phyloP scores from a whole-genome alignment of 768 basidiomycete genomes.

The Xerocomellus amylosporus region DNA sequence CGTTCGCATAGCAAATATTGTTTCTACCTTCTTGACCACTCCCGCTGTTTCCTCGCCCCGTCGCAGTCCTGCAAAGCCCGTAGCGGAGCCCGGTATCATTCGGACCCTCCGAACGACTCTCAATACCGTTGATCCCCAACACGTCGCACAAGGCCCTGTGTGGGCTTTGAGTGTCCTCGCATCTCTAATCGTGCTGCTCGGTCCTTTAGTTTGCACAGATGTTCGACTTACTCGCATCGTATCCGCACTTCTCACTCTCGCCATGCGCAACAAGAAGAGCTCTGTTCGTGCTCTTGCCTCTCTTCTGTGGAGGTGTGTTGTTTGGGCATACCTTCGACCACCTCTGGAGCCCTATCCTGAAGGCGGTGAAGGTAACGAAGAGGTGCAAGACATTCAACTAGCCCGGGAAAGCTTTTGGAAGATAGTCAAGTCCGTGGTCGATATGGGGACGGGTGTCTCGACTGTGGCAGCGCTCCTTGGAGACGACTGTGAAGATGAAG shows the following conservation, averaged over 20 bases:
- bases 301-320: conserved; percentile 61
- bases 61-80: conserved; percentile 35
- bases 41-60: conserved; percentile 34
- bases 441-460: conserved; percentile 57
- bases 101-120: conserved; percentile 68
- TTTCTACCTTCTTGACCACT: conserved; percentile 49
- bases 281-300: conserved; percentile 60
- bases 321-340: conserved; percentile 67
- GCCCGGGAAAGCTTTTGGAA: conserved; percentile 44
- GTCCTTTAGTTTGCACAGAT: conserved; percentile 50
- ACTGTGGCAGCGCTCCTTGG: conserved; percentile 55
- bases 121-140: conserved; percentile 48
- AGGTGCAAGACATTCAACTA: conserved; percentile 24
- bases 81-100: conserved; percentile 51
- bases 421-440: conserved; percentile 49
- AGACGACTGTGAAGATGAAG: conserved; percentile 38
- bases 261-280: conserved; percentile 61
- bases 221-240: conserved; percentile 44
- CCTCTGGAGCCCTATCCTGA: conserved; percentile 29
- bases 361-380: conserved; percentile 22
- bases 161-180: conserved; percentile 74
- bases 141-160: conserved; percentile 72
- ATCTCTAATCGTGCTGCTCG: conserved; percentile 62
- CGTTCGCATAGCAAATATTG: conserved; percentile 48
- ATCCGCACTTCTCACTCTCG: conserved; percentile 49